Evolutionary conservation across 345 rosid genomes (phyloP).

Genomic region (Hibiscus trionum): DNA sequence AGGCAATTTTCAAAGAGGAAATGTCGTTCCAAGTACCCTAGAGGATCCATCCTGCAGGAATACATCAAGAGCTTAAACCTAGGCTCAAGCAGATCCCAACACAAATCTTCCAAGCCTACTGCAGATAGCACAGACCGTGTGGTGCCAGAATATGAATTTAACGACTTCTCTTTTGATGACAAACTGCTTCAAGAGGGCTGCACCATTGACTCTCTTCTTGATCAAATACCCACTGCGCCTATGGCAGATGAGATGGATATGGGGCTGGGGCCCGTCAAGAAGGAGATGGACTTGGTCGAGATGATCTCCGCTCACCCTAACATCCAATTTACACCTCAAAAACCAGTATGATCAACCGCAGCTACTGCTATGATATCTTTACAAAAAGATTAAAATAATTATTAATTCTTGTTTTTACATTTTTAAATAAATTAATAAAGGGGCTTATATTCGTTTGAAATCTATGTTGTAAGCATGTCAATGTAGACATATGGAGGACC

Average conservation of each 20-base stretch:
- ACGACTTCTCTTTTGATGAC: constrained; percentile 51
- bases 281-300: neutral
- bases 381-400: too few species aligned
- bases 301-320: neutral
- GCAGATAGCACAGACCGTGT: constrained; percentile 26
- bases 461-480: too few species aligned
- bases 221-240: constrained; percentile 33
- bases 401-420: too few species aligned
- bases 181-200: constrained; percentile 51
- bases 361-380: too few species aligned
- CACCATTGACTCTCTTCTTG: constrained; percentile 62
- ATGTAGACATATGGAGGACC: too few species aligned
- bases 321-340: neutral
- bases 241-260: neutral
- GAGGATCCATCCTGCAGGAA: constrained; percentile 72
- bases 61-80: constrained; percentile 84
- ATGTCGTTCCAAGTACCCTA: constrained; percentile 68
- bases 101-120: constrained; percentile 1
- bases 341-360: neutral
- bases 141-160: constrained; percentile 45
- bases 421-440: too few species aligned
- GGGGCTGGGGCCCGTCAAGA: neutral
- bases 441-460: too few species aligned
- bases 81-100: constrained; percentile 17
- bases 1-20: constrained; percentile 81